Conservation (phyloP, 208 protist genomes). For the Crithidia acanthocephali region DNA sequence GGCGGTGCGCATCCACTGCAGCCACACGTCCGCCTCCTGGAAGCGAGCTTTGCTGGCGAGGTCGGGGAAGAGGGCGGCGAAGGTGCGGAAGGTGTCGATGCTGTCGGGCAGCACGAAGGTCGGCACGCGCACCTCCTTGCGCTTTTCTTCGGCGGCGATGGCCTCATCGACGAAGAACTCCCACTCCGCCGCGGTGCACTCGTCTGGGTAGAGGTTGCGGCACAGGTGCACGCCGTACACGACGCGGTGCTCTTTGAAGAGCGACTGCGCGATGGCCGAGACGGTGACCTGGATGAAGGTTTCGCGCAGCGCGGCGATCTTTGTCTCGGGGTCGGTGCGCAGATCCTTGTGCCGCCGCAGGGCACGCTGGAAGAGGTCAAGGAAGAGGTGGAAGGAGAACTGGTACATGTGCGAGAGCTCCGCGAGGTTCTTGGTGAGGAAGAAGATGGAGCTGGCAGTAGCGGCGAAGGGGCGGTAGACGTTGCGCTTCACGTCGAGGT, state of each 20-base stretch:
- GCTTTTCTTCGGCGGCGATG: conserved; percentile 39
- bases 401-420: conserved; percentile 98
- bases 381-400: conserved; percentile 95
- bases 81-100: conserved; percentile 75
- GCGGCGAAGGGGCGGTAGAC: conserved; percentile 95
- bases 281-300: conserved; percentile 90
- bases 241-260: conserved; percentile 97
- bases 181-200: conserved; percentile 89
- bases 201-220: conserved; percentile 69
- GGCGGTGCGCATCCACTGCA: conserved; percentile 88
- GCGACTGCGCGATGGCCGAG: conserved; percentile 77
- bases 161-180: conserved; percentile 92
- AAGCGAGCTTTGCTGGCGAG: conserved; percentile 73
- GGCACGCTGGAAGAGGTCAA: conserved; percentile 83
- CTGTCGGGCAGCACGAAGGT: conserved; percentile 91
- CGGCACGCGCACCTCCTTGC: conserved; percentile 75
- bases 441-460: conserved; percentile 92
- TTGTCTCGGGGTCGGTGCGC: conserved; percentile 82
- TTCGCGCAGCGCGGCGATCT: conserved; percentile 78
- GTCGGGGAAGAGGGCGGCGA: conserved; percentile 77
- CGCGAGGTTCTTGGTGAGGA: conserved; percentile 91
- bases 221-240: conserved; percentile 96
- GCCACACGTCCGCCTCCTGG: conserved; percentile 92
- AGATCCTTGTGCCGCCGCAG: conserved; percentile 69
- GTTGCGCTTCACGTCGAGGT: conserved; percentile 95